These are phyloP conservation scores for Thuja plicata DNA, from an alignment of 83 land plant species.

Conservation along the genomic window DNA sequence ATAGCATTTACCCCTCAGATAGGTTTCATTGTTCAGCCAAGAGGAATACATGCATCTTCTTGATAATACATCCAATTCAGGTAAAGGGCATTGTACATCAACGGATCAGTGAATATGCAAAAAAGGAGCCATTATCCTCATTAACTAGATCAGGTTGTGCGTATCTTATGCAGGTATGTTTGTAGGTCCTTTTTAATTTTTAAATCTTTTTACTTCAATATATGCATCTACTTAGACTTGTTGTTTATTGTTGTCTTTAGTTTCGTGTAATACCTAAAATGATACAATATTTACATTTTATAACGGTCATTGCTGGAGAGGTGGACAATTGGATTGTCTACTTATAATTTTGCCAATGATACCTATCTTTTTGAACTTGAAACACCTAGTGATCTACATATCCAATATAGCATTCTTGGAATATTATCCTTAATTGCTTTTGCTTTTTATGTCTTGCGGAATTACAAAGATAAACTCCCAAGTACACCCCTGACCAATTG, in stretches of 20 bases:
- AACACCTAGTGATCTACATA: neutral
- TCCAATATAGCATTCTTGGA: neutral
- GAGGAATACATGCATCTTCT: neutral
- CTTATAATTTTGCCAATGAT: neutral
- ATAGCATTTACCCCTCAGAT: neutral
- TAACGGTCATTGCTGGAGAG: neutral
- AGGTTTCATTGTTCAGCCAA: neutral
- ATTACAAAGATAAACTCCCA: too few species aligned
- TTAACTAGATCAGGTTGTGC: constrained; percentile 98
- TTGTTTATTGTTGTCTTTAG: neutral
- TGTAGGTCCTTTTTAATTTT: neutral
- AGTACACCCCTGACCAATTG: too few species aligned
- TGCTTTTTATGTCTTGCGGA: too few species aligned
- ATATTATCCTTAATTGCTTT: too few species aligned
- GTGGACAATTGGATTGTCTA: neutral
- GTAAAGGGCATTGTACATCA: constrained; percentile 90
- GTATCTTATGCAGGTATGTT: constrained; percentile 88
- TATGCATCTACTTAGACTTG: neutral
- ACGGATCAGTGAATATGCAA: constrained; percentile 87
- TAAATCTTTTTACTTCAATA: neutral
- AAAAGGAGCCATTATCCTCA: constrained; percentile 79
- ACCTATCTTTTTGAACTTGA: neutral
- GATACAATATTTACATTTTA: neutral
- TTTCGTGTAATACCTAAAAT: neutral
- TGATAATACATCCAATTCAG: constrained; percentile 28